A percentile compares a stretch with the other conserved stretches of the same genome.
phyloP scores from a whole-genome alignment of 129 eudicot genomes.

The Arctium minus region DNA sequence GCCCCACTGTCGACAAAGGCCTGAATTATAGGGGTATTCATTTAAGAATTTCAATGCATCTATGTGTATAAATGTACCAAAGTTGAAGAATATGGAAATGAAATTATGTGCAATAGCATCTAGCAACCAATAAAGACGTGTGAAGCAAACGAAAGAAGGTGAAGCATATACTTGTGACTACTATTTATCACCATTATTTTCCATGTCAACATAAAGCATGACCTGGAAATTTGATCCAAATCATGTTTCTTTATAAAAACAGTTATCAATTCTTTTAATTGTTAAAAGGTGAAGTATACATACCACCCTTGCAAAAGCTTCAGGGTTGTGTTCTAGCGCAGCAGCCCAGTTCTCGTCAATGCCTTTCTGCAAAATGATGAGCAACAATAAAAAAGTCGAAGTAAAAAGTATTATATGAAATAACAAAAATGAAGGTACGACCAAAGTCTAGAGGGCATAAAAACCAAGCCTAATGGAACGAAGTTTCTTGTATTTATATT shows the following conservation, averaged over 20 bases:
- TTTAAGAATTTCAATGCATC: neutral
- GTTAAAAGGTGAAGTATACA: neutral
- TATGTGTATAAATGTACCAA: neutral
- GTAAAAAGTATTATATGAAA: neutral
- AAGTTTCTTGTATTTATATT: no score
- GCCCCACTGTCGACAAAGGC: constrained; percentile 92
- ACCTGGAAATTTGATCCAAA: constrained; percentile 42
- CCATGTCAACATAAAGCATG: constrained; percentile 86
- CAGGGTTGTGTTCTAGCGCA: constrained; percentile 79
- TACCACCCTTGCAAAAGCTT: constrained; percentile 85
- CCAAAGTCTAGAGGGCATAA: no score
- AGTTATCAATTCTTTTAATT: neutral
- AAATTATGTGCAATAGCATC: neutral
- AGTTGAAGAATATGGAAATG: no score
- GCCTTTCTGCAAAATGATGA: constrained; percentile 46
- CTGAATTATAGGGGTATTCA: constrained; percentile 17
- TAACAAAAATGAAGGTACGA: neutral
- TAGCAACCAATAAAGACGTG: neutral
- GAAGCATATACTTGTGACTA: neutral
- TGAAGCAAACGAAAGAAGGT: neutral
- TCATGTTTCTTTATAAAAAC: neutral
- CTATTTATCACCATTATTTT: constrained; percentile 20
- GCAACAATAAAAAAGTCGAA: neutral
- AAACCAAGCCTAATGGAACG: no score
- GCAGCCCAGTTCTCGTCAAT: constrained; percentile 82